Base-by-base conservation (phyloP, 495 filamentous ascomycete genomes). In the Rostrohypoxylon terebratum region DNA sequence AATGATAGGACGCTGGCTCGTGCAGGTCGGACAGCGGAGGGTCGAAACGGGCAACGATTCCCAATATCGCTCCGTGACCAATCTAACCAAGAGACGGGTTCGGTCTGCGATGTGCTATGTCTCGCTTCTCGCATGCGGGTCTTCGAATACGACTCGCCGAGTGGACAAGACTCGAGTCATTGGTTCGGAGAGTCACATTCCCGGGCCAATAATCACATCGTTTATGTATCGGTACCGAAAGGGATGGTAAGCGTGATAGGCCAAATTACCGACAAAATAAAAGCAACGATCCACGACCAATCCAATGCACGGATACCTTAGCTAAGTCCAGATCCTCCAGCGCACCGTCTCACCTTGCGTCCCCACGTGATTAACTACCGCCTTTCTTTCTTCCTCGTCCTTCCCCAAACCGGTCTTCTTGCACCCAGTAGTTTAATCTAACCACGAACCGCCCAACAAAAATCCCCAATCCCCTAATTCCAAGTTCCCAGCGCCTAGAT, bases 311-410 rank as follows among this genome's bases (percentile, higher is more conserved):
- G 42, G 18, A 45, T 45, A 9, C n/a, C 38, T 31, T 59, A 45
- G 21, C 57, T 59, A 59, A 31, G 0, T 36, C 20, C 36, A 10
- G 11, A 11, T 31, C 13, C 4, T 45, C 48, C 21, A 53, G 13
- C 48, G 16, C 10, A 28, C 10, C 20, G 23, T 40, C 16, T 14
- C 34, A 28, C 14, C 8, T 57, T 38, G 8, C 28, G 36, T 36
- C 9, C 9, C 54, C 54, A 45, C 58, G 36, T 60, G 58, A 60
- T 60, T 60, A 60, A 21, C n/a, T 28, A 38, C 31, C 31, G 10
- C 33, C 33, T 10, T 28, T 57, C 33, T 10, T 28, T 57, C 34
- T 13, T 38, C 34, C 53, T 8, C 53, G 2, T 16, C n/a, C 18
- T 38, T 38, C 53, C 34, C 7, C 21, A 13, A 51, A 9, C 21